phyloP scores from a whole-genome alignment of 768 basidiomycete species.

The Sporobolomyces pararoseus region DNA sequence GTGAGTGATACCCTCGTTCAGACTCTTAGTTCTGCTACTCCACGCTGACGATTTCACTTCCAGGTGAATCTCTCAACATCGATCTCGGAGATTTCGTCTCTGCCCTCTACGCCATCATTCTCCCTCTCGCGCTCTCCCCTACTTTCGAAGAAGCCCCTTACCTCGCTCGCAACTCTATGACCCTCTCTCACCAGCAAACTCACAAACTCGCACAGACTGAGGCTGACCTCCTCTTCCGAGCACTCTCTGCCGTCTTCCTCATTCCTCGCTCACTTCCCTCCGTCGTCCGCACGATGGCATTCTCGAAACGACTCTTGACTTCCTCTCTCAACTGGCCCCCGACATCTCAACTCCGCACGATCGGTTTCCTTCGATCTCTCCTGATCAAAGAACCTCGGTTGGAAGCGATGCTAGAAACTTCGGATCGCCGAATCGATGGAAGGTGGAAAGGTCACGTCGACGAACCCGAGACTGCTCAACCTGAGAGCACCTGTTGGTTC shows the following conservation, averaged over 20 bases:
- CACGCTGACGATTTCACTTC: neutral
- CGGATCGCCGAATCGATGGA: slow-evolving; percentile 79
- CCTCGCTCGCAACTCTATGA: slow-evolving; percentile 44
- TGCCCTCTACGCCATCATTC: slow-evolving; percentile 74
- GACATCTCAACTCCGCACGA: slow-evolving; percentile 59
- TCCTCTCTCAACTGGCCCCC: slow-evolving; percentile 79
- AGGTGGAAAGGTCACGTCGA: slow-evolving; percentile 79
- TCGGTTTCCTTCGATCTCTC: slow-evolving; percentile 70
- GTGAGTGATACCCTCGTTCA: no score
- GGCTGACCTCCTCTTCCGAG: slow-evolving; percentile 73
- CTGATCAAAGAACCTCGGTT: slow-evolving; percentile 73
- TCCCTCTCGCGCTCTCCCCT: slow-evolving; percentile 64
- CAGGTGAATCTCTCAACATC: slow-evolving; percentile 95
- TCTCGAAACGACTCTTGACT: slow-evolving; percentile 83
- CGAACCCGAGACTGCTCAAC: slow-evolving; percentile 62
- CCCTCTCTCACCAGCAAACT: slow-evolving; percentile 30
- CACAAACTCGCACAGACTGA: slow-evolving; percentile 46
- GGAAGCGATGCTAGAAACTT: slow-evolving; percentile 77
- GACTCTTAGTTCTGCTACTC: neutral
- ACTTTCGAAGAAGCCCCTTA: slow-evolving; percentile 60
- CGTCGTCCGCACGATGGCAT: slow-evolving; percentile 79
- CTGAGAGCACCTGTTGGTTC: slow-evolving; percentile 81
- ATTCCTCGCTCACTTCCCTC: slow-evolving; percentile 58
- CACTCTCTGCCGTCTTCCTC: slow-evolving; percentile 75
- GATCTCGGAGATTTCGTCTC: slow-evolving; percentile 86